Evolutionary conservation across 176 grass and related monocot species (phyloP).

Genomic region (Triticum aestivum): IWGSC_CS_RefSeq_v2.1 NC_057798.1:725471399-725471898

Average conservation of each 20-base stretch:
- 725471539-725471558: neutral
- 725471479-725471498: constrained; percentile 40
- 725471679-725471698: constrained; percentile 30
- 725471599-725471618: constrained; percentile 42
- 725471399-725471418: neutral
- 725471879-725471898: too few species aligned
- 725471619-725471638: constrained; percentile 24
- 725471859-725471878: too few species aligned
- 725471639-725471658: constrained; percentile 20
- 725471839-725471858: too few species aligned
- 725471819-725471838: too few species aligned
- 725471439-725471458: neutral
- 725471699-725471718: constrained; percentile 41
- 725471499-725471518: constrained; percentile 27
- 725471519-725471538: neutral
- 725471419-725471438: too few species aligned
- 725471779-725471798: neutral
- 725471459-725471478: neutral
- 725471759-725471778: neutral
- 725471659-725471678: neutral
- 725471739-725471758: neutral
- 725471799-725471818: neutral
- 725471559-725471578: constrained; percentile 33
- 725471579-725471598: constrained; percentile 29
- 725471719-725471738: constrained; percentile 32